Evolutionary conservation across 305 asterid genomes (phyloP), one percentile per base, ranked within the genome.

Genomic region (Caryopteris hybrid): DNA sequence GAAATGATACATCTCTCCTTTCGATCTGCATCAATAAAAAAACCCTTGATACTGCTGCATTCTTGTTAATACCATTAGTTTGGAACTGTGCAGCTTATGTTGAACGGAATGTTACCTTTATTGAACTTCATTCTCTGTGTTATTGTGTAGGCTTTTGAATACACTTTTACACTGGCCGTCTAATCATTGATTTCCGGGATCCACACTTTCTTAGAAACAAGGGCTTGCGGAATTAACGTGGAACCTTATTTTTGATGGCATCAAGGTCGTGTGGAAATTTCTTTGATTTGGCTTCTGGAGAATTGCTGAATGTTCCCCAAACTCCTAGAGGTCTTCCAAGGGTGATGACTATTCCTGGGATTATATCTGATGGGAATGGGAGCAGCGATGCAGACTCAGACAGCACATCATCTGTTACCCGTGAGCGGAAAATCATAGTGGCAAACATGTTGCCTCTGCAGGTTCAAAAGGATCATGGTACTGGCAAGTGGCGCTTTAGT

Each of bases 381-480:
- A 64, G 80, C 82, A 82, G 85, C 63, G 93, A 85, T 71, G 91
- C 81, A 7, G 96, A 91, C 72, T 85, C 91, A n/a, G 96, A 86
- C 58, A 77, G 81, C 81, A 60, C 81, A 46, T 70, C 90, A 58
- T 74, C 91, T 43, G 78, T 74, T 61, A 59, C 58, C 73, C 85
- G 69, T 54, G 91, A 83, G 54, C 80, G 96, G 61, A 88, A 79
- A 81, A 86, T 91, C 57, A 55, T 91, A 29, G 96, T 91, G 71
- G 89, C 96, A 48, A 91, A 91, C 76, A 88, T 86, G 95, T 74
- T 91, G 67, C 97, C 97, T 33, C 69, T 91, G 80, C 78, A 82
- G 23, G 85, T 91, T 13, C 89, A 72, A 62, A 88, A 81, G 78
- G 96, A 85, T 74, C 23, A 34, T 7, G 83, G 39, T 48, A 78